Evolutionary conservation across 192 early-diverging fungal genomes (phyloP), one percentile per base, ranked within the genome.

Genomic region (Podila clonocystis): DNA sequence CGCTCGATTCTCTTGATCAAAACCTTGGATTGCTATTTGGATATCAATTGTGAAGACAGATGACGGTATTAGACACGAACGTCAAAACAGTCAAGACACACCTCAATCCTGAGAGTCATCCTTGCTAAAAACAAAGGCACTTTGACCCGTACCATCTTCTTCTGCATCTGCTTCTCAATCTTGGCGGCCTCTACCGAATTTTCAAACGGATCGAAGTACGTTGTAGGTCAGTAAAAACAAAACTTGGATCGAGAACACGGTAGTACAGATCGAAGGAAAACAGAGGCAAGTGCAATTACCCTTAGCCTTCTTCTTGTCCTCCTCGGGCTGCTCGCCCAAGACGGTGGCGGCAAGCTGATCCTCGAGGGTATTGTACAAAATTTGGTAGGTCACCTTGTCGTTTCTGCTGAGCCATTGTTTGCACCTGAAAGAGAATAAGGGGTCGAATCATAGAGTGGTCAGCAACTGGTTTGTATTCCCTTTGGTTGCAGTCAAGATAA

Each of bases 1-100:
- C 98, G 91, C 83, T 95, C 96, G 8, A 94, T 87, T 48, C 94
- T 89, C 82, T 95, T 96, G 82, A 99, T 96, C 31, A 90, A 70
- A 26, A 98, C 88, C 63, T 89, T 88, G 22, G 92, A 88, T 49
- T 89, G 68, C 85, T 87, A 65, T 58, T 45, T 2, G 15, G 2
- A 17, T 45, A 15, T 45, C 15, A 45, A 45, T 15, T 45, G 12
- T 0, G 41, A 15, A 17, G 41, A 45, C 2, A 45, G 7, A n/a
- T 36, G 34, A 6, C 4, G 3, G 41, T 15, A 15, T 45, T 45
- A 45, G 41, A 45, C 15, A 17, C 1, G 34, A 4, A 3, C 3
- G 15, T 45, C 41, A 45, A 45, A 45, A 45, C 17, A 15, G 28
- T 73, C 5, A 60, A 41, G 29, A 29, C 33, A 29, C 33, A 68